phyloP scores from a whole-genome alignment of 202 grass and related monocot genomes.

The Cymbopogon flexuosus region DNA sequence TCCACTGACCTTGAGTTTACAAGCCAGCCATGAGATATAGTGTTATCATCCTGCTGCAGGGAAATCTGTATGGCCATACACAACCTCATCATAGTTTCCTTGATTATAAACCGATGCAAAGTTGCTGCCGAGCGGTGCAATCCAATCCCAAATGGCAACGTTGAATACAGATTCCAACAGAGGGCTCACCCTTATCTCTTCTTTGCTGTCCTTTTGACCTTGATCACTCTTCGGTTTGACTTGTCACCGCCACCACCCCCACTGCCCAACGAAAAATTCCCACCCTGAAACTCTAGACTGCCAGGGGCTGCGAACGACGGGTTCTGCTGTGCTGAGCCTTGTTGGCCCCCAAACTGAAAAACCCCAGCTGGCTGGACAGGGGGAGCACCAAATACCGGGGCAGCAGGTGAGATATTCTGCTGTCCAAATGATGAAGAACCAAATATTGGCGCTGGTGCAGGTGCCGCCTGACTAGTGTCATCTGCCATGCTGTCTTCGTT shows the following conservation, averaged over 20 bases:
- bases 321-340: constrained; percentile 39
- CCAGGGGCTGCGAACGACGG: constrained; percentile 45
- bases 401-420: constrained; percentile 32
- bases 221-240: constrained; percentile 57
- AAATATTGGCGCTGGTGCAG: constrained; percentile 37
- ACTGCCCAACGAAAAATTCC: constrained; percentile 64
- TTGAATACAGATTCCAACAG: background rate
- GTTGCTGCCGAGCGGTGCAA: background rate
- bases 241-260: constrained; percentile 51
- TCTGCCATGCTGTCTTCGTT: constrained; percentile 85
- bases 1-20: constrained; percentile 36
- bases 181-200: constrained; percentile 29
- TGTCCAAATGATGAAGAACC: constrained; percentile 52
- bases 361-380: constrained; percentile 31
- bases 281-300: constrained; percentile 59
- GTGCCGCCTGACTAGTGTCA: constrained; percentile 49
- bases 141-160: background rate
- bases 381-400: constrained; percentile 49
- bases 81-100: background rate
- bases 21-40: constrained; percentile 8
- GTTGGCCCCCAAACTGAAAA: constrained; percentile 70
- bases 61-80: constrained; percentile 8
- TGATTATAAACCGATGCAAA: background rate
- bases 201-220: constrained; percentile 41
- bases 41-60: background rate